Base-by-base conservation (phyloP, 139 green algal genomes). In the Chlorella sp. region DNA sequence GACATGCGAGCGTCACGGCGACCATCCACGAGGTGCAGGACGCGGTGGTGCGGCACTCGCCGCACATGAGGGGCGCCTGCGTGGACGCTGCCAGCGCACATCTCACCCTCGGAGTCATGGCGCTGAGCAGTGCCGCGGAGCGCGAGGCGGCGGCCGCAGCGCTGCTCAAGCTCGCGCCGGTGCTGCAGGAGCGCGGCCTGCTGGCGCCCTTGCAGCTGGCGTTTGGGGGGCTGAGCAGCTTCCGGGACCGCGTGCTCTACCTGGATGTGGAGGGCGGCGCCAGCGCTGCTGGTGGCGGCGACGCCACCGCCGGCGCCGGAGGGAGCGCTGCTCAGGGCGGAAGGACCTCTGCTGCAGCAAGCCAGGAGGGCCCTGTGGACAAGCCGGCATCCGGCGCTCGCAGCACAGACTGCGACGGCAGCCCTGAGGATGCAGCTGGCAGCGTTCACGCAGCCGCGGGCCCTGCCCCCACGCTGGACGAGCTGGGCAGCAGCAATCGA, bases 91-190 rank as follows among this genome's bases (percentile, higher is more conserved):
- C 29, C 53, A 67, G 38, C 38, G 53, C 69, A n/a, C 69, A 75
- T 29, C 69, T 75, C 1, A 75, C 69, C 5, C 69, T 75, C n/a
- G 69, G 69, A 1, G 69, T 75, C 14, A 41, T 75, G 69, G 69
- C 69, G 1, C 40, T 75, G n/a, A 8, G 0, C 27, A 65, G 38
- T 14, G 51, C 40, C 2, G 69, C 0, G n/a, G 36, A 75, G 27
- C 53, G 40, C 29, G 31, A 35, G 25, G 27, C 17, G 11, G 69
- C 69, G 2, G 53, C n/a, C 14, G 27, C 23, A 0, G n/a, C n/a
- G 40, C 53, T 75, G 53, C 38, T 40, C 3, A 53, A 15, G 38
- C 69, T 75, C 38, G 69, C 69, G 38, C 38, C 14, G n/a, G 53
- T 38, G 51, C 53, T 75, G 38, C 38, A 25, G 2, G 27, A 75